Conservation (phyloP, 1,139 yeast genomes). For the Blastobotrys buckinghamii region DNA sequence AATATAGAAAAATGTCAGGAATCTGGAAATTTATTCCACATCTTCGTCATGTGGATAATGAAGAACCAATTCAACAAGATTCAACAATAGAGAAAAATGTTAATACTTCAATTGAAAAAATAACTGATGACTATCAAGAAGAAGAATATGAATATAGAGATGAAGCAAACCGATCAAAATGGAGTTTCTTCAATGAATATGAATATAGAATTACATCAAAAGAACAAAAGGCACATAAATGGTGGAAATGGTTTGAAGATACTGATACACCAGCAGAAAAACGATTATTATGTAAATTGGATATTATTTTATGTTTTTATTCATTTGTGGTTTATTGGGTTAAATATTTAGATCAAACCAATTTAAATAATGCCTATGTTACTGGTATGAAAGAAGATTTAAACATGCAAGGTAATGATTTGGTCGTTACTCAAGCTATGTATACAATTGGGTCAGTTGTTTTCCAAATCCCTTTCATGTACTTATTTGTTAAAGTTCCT, state of each 20-base stretch:
- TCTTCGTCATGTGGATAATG: constrained; percentile 10
- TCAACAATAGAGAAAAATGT: background rate
- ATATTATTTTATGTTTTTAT: constrained; percentile 51
- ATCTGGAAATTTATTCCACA: constrained; percentile 12
- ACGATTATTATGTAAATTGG: constrained; percentile 51
- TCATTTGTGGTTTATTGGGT: constrained; percentile 46
- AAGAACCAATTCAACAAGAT: background rate
- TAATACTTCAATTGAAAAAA: background rate
- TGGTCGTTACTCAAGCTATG: constrained; percentile 56
- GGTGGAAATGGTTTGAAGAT: constrained; percentile 44
- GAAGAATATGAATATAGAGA: constrained; percentile 18
- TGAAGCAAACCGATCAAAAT: constrained; percentile 59
- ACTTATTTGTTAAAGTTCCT: constrained; percentile 36
- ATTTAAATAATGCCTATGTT: constrained; percentile 27
- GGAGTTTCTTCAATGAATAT: constrained; percentile 55
- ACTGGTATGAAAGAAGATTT: constrained; percentile 26
- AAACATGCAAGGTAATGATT: constrained; percentile 58
- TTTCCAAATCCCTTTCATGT: constrained; percentile 30
- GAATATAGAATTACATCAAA: constrained; percentile 43
- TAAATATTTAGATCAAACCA: constrained; percentile 23
- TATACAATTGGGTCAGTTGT: constrained; percentile 54
- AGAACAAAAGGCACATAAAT: constrained; percentile 39
- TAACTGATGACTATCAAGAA: background rate
- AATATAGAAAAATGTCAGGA: background rate
- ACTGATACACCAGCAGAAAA: constrained; percentile 40